Conservation (phyloP, 768 basidiomycete genomes). For the Strobilomyces echinocephalus region DNA sequence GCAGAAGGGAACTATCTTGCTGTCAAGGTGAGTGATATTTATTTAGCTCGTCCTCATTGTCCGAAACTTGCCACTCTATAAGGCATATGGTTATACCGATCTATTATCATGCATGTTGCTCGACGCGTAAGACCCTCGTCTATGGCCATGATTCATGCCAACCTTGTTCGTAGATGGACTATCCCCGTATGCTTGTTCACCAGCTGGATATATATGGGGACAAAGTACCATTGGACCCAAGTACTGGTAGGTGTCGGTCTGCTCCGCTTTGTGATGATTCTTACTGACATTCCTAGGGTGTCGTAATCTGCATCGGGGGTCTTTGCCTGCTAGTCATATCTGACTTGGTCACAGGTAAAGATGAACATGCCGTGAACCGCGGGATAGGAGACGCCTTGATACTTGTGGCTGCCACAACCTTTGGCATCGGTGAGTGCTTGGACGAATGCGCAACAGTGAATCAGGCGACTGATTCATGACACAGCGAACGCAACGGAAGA, state of each 20-base stretch:
- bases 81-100: constrained; percentile 83
- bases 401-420: constrained; percentile 79
- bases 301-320: constrained; percentile 65
- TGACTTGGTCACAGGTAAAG: constrained; percentile 70
- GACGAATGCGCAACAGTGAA: background rate
- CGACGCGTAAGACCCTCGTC: constrained; percentile 53
- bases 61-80: background rate
- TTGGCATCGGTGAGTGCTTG: constrained; percentile 67
- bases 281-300: constrained; percentile 43
- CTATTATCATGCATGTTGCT: constrained; percentile 89
- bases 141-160: background rate
- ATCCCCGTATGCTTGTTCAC: constrained; percentile 82
- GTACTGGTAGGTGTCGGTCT: constrained; percentile 45
- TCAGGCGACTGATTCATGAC: constrained; percentile 1
- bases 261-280: background rate
- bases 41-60: background rate
- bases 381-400: constrained; percentile 80
- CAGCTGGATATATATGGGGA: constrained; percentile 75
- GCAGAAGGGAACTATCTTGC: constrained; percentile 85
- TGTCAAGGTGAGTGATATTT: constrained; percentile 48
- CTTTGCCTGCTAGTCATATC: constrained; percentile 75
- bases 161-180: constrained; percentile 56
- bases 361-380: constrained; percentile 57
- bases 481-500: constrained; percentile 86
- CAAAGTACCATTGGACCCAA: constrained; percentile 80